Evolutionary conservation across 2,329 filamentous ascomycete species (phyloP).

Genomic region (Aspergillus glaucus): DNA sequence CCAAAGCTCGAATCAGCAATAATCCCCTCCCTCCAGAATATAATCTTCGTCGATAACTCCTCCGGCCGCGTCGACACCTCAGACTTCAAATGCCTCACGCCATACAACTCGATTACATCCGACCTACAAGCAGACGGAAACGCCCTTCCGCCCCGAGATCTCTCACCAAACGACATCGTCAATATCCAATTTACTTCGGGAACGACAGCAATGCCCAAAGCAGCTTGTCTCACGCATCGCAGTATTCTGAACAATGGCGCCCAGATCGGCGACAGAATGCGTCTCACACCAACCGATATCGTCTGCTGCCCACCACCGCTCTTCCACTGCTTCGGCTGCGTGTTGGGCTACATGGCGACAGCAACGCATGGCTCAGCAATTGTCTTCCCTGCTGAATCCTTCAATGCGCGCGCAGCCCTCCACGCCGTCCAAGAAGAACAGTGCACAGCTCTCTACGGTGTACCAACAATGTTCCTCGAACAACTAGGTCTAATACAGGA

Average conservation of each 20-base stretch:
- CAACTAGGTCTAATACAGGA: slow-evolving; percentile 69
- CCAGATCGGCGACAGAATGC: slow-evolving; percentile 80
- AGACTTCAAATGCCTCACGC: slow-evolving; percentile 38
- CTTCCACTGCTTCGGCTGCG: slow-evolving; percentile 74
- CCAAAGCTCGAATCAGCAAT: slow-evolving; percentile 46
- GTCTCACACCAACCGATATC: slow-evolving; percentile 64
- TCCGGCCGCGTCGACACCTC: slow-evolving; percentile 45
- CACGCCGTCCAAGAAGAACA: slow-evolving; percentile 56
- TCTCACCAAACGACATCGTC: slow-evolving; percentile 63
- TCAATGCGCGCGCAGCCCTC: slow-evolving; percentile 70
- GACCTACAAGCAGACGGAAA: slow-evolving; percentile 35
- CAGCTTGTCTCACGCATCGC: slow-evolving; percentile 77
- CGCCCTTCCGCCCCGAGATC: slow-evolving; percentile 40
- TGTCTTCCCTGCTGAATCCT: slow-evolving; percentile 79
- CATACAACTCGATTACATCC: slow-evolving; percentile 43
- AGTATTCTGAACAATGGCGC: slow-evolving; percentile 90
- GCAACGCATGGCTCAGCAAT: slow-evolving; percentile 75
- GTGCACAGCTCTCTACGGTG: slow-evolving; percentile 72
- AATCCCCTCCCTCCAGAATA: slow-evolving; percentile 62
- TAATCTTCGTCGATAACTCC: slow-evolving; percentile 78
- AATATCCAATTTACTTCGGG: slow-evolving; percentile 98
- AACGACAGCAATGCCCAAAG: slow-evolving; percentile 87
- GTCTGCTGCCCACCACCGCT: slow-evolving; percentile 58
- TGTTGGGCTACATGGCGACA: slow-evolving; percentile 94
- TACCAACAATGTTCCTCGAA: slow-evolving; percentile 91